A percentile compares a stretch with the other conserved stretches of the same genome.
Evolutionary conservation across 805 yeast genomes (phyloP).

Genomic region (Saccharomycopsis selenospora): DNA sequence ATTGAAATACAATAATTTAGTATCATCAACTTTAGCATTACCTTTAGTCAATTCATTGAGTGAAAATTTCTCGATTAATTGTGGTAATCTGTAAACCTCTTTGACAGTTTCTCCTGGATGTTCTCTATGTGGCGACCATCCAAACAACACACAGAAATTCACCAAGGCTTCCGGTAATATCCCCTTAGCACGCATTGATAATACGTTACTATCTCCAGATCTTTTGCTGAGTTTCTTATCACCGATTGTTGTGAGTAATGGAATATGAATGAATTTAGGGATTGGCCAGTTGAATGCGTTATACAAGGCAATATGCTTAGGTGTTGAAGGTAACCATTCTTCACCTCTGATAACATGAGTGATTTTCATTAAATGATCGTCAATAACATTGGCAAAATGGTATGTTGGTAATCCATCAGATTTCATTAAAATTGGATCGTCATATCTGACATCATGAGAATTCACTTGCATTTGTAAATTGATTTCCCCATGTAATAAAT

Average conservation of each 20-base stretch:
- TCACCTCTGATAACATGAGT: constrained; percentile 96
- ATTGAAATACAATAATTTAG: constrained; percentile 71
- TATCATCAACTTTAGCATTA: constrained; percentile 82
- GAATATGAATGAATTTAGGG: constrained; percentile 84
- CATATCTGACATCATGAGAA: constrained; percentile 62
- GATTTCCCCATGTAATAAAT: constrained; percentile 70
- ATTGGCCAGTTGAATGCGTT: constrained; percentile 78
- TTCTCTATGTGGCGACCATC: constrained; percentile 82
- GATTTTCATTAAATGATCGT: constrained; percentile 86
- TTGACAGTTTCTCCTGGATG: constrained; percentile 38
- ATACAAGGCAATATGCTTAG: constrained; percentile 86
- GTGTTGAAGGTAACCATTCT: constrained; percentile 96
- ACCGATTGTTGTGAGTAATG: constrained; percentile 63
- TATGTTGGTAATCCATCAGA: constrained; percentile 96
- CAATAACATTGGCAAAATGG: constrained; percentile 93
- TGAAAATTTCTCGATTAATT: constrained; percentile 50
- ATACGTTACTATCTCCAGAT: constrained; percentile 71
- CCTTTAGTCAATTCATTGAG: constrained; percentile 80
- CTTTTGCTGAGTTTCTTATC: constrained; percentile 84
- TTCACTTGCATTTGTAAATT: constrained; percentile 78
- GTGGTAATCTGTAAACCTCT: constrained; percentile 46
- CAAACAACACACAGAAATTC: constrained; percentile 83
- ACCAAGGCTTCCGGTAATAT: constrained; percentile 79
- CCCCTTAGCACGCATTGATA: constrained; percentile 45
- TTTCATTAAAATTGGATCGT: constrained; percentile 82